These are phyloP conservation scores for Phytophthora quininea DNA, from an alignment of 352 stramenopile genomes.

Conservation along the genomic window DNA sequence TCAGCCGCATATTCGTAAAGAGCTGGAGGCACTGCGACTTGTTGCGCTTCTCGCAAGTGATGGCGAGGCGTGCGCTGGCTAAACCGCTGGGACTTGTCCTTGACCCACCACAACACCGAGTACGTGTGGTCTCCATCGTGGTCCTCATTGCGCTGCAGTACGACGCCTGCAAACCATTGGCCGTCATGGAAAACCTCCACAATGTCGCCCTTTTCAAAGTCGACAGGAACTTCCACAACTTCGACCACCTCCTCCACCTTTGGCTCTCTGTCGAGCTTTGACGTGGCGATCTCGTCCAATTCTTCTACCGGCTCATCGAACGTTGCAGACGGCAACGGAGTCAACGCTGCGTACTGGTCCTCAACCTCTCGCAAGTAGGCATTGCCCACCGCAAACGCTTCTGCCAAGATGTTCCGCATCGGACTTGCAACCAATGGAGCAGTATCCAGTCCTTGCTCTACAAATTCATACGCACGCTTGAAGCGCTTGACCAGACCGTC, in stretches of 20 bases:
- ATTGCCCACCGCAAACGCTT: conserved; percentile 68
- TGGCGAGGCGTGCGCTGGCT: conserved; percentile 54
- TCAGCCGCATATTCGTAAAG: conserved; percentile 66
- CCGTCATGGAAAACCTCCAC: conserved; percentile 63
- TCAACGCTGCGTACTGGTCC: conserved; percentile 64
- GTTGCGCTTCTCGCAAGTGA: conserved; percentile 52
- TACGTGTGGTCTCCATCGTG: conserved; percentile 51
- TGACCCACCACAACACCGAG: conserved; percentile 83
- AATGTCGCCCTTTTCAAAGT: conserved; percentile 66
- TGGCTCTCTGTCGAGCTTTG: background rate
- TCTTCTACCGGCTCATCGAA: conserved; percentile 13
- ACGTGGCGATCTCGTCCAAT: background rate
- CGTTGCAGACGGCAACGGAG: conserved; percentile 19
- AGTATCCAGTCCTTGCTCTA: conserved; percentile 54
- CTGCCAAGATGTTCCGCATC: conserved; percentile 73
- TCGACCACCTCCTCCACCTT: conserved; percentile 6
- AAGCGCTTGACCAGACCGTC: conserved; percentile 81
- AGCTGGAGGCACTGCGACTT: conserved; percentile 33
- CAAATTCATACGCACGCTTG: conserved; percentile 69
- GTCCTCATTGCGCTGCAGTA: conserved; percentile 65
- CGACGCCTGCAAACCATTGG: conserved; percentile 70
- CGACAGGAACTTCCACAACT: conserved; percentile 6
- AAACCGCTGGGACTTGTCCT: conserved; percentile 81
- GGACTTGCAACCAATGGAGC: conserved; percentile 57
- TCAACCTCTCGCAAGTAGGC: conserved; percentile 55